Conservation (phyloP, 106 monocot species). For the Iris macrosiphon region DNA sequence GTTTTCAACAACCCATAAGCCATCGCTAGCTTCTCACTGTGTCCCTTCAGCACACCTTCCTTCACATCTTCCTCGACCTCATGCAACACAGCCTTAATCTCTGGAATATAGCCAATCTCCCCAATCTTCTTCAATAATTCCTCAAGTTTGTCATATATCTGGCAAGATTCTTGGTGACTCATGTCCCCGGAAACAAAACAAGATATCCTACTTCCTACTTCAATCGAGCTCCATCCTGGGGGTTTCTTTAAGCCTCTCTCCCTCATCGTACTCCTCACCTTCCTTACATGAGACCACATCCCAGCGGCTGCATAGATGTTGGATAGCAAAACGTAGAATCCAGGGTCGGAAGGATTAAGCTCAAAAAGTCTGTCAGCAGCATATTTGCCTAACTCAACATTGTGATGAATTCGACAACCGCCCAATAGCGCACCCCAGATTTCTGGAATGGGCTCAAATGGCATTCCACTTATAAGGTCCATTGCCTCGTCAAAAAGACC, state of each 20-base stretch:
- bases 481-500: slow-evolving; percentile 11
- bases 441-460: slow-evolving; percentile 1
- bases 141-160: slow-evolving; percentile 6
- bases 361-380: slow-evolving; percentile 15
- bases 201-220: slow-evolving; percentile 6
- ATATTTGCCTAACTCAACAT: slow-evolving; percentile 12
- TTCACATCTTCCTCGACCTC: slow-evolving; percentile 17
- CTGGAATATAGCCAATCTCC: background rate
- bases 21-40: slow-evolving; percentile 23
- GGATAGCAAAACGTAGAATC: slow-evolving; percentile 14
- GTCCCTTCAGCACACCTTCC: slow-evolving; percentile 12
- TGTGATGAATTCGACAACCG: slow-evolving; percentile 12
- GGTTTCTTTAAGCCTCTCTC: slow-evolving; percentile 7
- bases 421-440: slow-evolving; percentile 15
- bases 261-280: slow-evolving; percentile 6
- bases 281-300: slow-evolving; percentile 5
- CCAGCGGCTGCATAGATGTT: slow-evolving; percentile 11
- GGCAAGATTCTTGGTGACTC: slow-evolving; percentile 1
- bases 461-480: slow-evolving; percentile 11
- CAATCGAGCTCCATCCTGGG: slow-evolving; percentile 11
- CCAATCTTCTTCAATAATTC: slow-evolving; percentile 3
- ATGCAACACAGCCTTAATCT: slow-evolving; percentile 9
- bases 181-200: slow-evolving; percentile 14
- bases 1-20: slow-evolving; percentile 10
- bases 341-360: slow-evolving; percentile 17